Conservation (phyloP, 192 early-diverging fungal genomes). For the Podila minutissima region DNA sequence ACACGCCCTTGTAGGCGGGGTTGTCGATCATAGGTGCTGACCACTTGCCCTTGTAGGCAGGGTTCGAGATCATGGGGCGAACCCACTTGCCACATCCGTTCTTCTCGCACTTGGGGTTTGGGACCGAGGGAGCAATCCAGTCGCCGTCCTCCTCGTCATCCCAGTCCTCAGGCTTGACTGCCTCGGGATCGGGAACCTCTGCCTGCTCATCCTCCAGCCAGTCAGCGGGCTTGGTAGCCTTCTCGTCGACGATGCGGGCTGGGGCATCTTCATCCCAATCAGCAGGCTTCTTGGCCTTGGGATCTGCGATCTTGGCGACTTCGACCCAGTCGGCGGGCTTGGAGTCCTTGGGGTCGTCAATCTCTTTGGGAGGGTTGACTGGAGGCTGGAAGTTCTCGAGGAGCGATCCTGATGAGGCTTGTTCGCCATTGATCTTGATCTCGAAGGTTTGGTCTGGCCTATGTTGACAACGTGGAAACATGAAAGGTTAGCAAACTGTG, state of each 20-base stretch:
- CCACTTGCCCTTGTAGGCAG: constrained; percentile 93
- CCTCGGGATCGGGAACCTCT: constrained; percentile 80
- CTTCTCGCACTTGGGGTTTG: constrained; percentile 85
- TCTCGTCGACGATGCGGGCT: constrained; percentile 74
- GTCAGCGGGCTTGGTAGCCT: constrained; percentile 83
- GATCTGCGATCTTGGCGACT: constrained; percentile 83
- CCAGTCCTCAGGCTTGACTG: constrained; percentile 91
- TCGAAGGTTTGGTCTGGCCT: constrained; percentile 84
- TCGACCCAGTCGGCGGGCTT: constrained; percentile 94
- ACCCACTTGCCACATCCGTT: constrained; percentile 85
- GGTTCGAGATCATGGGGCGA: constrained; percentile 84
- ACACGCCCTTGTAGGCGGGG: constrained; percentile 92
- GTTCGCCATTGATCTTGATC: constrained; percentile 78
- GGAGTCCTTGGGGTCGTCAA: constrained; percentile 74
- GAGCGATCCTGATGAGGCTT: constrained; percentile 73
- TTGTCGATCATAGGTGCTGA: constrained; percentile 85
- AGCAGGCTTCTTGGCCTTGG: constrained; percentile 55
- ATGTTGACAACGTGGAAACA: background rate
- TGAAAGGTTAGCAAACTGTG: background rate
- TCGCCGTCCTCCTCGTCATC: constrained; percentile 94
- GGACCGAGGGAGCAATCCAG: constrained; percentile 79
- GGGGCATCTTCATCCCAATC: constrained; percentile 90
- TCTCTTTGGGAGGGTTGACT: constrained; percentile 90
- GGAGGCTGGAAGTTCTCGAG: constrained; percentile 83
- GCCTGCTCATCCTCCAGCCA: constrained; percentile 87